Conservation (phyloP, 2,329 filamentous ascomycete genomes). For the Trichothecium sympodiale region DNA sequence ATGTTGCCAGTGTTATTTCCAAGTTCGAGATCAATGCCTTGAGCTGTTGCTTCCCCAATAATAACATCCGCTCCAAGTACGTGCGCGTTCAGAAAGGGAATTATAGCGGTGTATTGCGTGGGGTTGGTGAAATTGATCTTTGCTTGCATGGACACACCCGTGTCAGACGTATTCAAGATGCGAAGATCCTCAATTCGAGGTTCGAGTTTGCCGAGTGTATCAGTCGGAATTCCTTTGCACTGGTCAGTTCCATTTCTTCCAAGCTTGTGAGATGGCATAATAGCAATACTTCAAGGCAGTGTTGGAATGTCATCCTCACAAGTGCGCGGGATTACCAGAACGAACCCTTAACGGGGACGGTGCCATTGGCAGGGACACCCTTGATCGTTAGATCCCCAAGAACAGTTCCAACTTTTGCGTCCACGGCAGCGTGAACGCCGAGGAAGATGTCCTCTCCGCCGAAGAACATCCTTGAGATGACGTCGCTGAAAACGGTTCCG, state of each 20-base stretch:
- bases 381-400: slow-evolving; percentile 73
- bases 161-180: slow-evolving; percentile 60
- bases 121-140: slow-evolving; percentile 81
- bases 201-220: slow-evolving; percentile 32
- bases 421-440: slow-evolving; percentile 67
- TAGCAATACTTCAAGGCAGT: slow-evolving; percentile 16
- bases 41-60: slow-evolving; percentile 63
- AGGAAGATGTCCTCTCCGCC: slow-evolving; percentile 59
- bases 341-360: slow-evolving; percentile 75
- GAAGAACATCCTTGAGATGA: slow-evolving; percentile 74
- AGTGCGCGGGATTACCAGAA: slow-evolving; percentile 26
- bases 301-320: slow-evolving; percentile 14
- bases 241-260: slow-evolving; percentile 19
- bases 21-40: slow-evolving; percentile 49
- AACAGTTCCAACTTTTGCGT: slow-evolving; percentile 71
- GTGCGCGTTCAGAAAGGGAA: slow-evolving; percentile 74
- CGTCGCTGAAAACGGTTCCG: slow-evolving; percentile 63
- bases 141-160: slow-evolving; percentile 60
- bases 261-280: slow-evolving; percentile 13
- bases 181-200: slow-evolving; percentile 62
- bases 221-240: slow-evolving; percentile 45
- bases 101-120: slow-evolving; percentile 67
- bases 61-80: slow-evolving; percentile 62
- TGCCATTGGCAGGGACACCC: slow-evolving; percentile 74
- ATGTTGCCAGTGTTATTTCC: slow-evolving; percentile 63